phyloP scores from a whole-genome alignment of 2,329 filamentous ascomycete species.

The Aspergillus awamori region DNA sequence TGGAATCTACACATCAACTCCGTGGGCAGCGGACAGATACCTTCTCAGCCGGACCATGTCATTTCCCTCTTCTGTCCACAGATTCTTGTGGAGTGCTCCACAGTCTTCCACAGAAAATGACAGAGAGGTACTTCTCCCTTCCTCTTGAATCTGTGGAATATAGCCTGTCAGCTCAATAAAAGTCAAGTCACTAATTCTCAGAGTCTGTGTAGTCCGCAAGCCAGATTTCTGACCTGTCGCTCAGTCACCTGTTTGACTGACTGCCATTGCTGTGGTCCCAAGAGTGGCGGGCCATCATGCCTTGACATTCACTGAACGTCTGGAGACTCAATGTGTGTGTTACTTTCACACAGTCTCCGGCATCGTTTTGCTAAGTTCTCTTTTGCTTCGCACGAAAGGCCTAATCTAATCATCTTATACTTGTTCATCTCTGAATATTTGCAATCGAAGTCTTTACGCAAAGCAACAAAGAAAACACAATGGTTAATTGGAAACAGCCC shows the following conservation, averaged over 20 bases:
- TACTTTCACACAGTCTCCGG: neutral
- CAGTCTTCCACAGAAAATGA: neutral
- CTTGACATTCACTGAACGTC: neutral
- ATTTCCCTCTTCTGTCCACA: neutral
- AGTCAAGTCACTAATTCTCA: neutral
- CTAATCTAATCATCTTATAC: neutral
- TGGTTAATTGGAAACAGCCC: constrained; percentile 36
- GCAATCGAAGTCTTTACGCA: neutral
- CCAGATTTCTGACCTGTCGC: neutral
- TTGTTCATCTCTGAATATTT: neutral
- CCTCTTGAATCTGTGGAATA: neutral
- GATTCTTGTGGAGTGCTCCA: neutral
- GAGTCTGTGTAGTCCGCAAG: neutral
- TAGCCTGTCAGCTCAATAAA: neutral
- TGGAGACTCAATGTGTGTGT: neutral
- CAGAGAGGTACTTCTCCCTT: neutral
- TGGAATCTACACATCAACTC: neutral
- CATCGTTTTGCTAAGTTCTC: neutral
- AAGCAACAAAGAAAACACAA: constrained; percentile 12
- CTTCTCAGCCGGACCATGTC: neutral
- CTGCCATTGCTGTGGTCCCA: neutral
- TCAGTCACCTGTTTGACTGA: too few relatives aligned
- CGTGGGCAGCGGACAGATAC: too few relatives aligned
- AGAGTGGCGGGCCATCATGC: neutral
- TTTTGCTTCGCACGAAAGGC: neutral